Evolutionary conservation across 495 filamentous ascomycete species (phyloP).

Genomic region (Trichoderma virens): DNA sequence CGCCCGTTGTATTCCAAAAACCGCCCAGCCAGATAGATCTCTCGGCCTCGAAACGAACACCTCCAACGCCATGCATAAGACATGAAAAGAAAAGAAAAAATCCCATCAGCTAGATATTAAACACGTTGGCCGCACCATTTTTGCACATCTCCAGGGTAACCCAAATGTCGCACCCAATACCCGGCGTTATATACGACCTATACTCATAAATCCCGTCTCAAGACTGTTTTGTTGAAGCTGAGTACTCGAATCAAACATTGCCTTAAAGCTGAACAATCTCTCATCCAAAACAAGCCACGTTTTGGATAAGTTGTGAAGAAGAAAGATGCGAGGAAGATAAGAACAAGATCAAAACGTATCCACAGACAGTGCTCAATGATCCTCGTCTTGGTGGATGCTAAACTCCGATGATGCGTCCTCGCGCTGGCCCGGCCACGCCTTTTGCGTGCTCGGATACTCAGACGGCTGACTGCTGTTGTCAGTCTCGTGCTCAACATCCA

Average conservation of each 20-base stretch:
- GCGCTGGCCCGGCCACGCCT: conserved; percentile 18
- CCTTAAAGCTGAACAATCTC: too few relatives aligned
- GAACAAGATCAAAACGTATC: neutral
- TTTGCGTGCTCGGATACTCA: conserved; percentile 33
- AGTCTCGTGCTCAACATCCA: conserved; percentile 20
- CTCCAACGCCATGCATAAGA: neutral
- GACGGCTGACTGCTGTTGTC: conserved; percentile 29
- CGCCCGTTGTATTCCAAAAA: neutral
- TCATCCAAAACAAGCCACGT: too few relatives aligned
- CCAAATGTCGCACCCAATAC: too few relatives aligned
- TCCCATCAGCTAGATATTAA: too few relatives aligned
- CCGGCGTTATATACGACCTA: too few relatives aligned
- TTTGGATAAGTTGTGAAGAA: too few relatives aligned
- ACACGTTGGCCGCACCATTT: too few relatives aligned
- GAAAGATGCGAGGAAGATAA: neutral
- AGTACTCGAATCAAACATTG: too few relatives aligned
- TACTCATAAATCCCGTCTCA: too few relatives aligned
- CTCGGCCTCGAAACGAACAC: too few relatives aligned
- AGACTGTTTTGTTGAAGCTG: too few relatives aligned
- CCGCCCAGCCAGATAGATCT: neutral
- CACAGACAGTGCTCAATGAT: neutral
- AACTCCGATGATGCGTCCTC: conserved; percentile 10
- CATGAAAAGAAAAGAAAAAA: neutral
- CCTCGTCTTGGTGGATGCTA: conserved; percentile 43
- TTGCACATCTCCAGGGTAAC: too few relatives aligned